phyloP scores from a whole-genome alignment of 2,329 filamentous ascomycete species.

The Periconia digitata region DNA sequence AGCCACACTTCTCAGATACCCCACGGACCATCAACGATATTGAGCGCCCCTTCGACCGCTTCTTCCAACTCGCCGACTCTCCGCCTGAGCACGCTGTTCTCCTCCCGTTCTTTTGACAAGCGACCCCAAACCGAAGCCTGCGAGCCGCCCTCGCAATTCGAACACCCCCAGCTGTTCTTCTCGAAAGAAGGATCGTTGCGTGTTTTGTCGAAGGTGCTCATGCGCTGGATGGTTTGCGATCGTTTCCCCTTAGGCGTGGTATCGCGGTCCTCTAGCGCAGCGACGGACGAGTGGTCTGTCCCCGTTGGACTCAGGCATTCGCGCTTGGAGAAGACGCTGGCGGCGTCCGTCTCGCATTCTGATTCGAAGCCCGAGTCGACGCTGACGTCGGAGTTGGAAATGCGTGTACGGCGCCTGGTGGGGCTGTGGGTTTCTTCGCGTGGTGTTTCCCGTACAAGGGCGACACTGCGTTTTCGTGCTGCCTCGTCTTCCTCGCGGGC shows the following conservation, averaged over 20 bases:
- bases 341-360: constrained; percentile 55
- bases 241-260: constrained; percentile 31
- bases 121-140: constrained; percentile 54
- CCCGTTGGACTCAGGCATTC: constrained; percentile 40
- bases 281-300: constrained; percentile 37
- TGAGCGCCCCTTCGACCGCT: constrained; percentile 59
- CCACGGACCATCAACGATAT: constrained; percentile 49
- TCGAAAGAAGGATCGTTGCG: constrained; percentile 41
- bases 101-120: constrained; percentile 55
- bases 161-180: constrained; percentile 33
- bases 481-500: constrained; percentile 39
- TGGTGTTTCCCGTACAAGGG: constrained; percentile 23
- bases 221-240: constrained; percentile 31
- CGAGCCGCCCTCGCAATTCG: constrained; percentile 40
- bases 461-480: constrained; percentile 33
- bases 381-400: constrained; percentile 39
- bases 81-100: constrained; percentile 56
- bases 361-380: constrained; percentile 63
- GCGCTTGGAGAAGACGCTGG: constrained; percentile 43
- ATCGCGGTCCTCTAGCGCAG: constrained; percentile 34
- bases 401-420: constrained; percentile 31
- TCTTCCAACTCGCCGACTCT: constrained; percentile 57
- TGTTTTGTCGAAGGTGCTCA: constrained; percentile 43
- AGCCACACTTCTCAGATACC: constrained; percentile 16
- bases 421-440: neutral